A percentile compares a stretch with the other conserved stretches of the same genome.
These are phyloP conservation scores for Solanum arcanum DNA, from an alignment of 257 asterid species.

Conservation along the genomic window DNA sequence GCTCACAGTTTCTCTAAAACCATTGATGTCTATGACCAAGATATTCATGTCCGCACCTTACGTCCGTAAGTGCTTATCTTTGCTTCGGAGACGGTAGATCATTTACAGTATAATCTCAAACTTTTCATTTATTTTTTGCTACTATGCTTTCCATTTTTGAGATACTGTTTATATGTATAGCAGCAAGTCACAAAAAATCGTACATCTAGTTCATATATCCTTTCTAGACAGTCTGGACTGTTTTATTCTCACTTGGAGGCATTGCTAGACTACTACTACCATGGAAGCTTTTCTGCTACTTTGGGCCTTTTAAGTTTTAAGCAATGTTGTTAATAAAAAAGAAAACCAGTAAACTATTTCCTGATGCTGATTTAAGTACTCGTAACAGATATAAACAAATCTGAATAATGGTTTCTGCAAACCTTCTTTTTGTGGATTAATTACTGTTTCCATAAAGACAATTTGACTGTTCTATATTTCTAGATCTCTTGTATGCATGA, in stretches of 20 bases:
- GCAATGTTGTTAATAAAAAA: background rate
- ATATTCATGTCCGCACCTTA: conserved; percentile 79
- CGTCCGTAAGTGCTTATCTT: conserved; percentile 48
- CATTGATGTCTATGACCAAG: conserved; percentile 84
- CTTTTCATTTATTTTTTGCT: background rate
- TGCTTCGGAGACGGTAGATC: background rate
- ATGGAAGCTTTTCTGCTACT: background rate
- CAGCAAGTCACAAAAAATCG: background rate
- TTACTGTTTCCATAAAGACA: background rate
- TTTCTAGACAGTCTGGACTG: background rate
- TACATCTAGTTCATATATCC: background rate
- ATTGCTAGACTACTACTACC: background rate
- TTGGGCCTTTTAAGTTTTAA: background rate
- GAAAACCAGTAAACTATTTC: background rate
- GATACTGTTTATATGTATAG: background rate
- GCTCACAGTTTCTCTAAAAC: conserved; percentile 79
- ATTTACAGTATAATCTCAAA: background rate
- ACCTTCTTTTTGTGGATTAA: background rate
- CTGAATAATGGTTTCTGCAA: background rate
- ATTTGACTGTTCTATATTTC: background rate
- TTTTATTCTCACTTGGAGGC: background rate
- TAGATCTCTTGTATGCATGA: background rate
- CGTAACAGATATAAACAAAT: background rate
- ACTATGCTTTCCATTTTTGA: background rate
- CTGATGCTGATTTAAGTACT: background rate